phyloP scores from a whole-genome alignment of 1,284 basidiomycete genomes.

The Meripilus lineatus region DNA sequence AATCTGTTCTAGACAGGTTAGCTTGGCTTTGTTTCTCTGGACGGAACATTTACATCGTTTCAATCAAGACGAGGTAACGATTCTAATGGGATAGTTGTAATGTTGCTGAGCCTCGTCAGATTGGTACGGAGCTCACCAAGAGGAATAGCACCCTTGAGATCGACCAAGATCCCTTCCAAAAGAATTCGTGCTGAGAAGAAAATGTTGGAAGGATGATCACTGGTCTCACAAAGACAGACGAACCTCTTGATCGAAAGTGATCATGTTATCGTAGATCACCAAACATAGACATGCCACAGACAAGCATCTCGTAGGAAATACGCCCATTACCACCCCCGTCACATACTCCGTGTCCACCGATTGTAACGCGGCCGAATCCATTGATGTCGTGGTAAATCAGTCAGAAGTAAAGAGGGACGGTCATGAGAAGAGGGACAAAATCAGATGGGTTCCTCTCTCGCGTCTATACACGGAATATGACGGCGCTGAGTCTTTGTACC shows the following conservation, averaged over 20 bases:
- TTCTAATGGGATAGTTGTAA: conserved; percentile 15
- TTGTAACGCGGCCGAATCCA: no score
- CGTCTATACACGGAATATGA: no score
- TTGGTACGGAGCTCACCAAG: conserved; percentile 13
- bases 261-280: conserved; percentile 17
- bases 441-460: no score
- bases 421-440: no score
- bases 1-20: background rate
- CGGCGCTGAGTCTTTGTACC: no score
- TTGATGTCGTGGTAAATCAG: no score
- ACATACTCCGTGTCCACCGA: no score
- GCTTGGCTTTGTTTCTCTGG: no score
- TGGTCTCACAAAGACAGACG: no score
- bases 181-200: conserved; percentile 21
- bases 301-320: conserved; percentile 9
- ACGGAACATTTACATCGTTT: background rate
- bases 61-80: conserved; percentile 17
- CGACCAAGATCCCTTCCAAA: conserved; percentile 24
- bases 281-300: conserved; percentile 12
- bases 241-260: conserved; percentile 25
- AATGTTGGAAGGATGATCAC: background rate
- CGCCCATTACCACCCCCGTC: no score
- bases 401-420: no score
- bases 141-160: conserved; percentile 22
- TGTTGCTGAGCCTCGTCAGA: background rate